phyloP scores from a whole-genome alignment of 2,329 filamentous ascomycete genomes.

The Fusarium citri region DNA sequence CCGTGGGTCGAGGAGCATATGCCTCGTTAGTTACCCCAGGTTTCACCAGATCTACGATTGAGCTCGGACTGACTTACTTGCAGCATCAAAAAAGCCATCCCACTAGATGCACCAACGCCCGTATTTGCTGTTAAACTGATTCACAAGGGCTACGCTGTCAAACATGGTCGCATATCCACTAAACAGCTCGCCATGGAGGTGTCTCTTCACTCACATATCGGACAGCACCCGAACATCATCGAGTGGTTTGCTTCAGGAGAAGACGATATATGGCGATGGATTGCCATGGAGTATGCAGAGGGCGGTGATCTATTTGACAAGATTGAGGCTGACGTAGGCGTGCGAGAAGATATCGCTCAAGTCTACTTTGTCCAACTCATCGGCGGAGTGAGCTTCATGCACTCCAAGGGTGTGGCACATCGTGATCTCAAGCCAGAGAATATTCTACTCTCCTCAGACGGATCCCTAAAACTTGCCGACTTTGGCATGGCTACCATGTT shows the following conservation, averaged over 20 bases:
- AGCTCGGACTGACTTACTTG: constrained; percentile 13
- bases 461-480: constrained; percentile 93
- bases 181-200: constrained; percentile 95
- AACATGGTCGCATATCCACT: constrained; percentile 85
- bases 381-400: constrained; percentile 92
- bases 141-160: constrained; percentile 93
- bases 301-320: constrained; percentile 99
- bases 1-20: constrained; percentile 96
- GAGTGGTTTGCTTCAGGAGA: constrained; percentile 91
- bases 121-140: constrained; percentile 99
- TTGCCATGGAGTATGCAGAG: constrained; percentile 96
- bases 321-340: constrained; percentile 96
- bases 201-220: constrained; percentile 87
- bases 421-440: constrained; percentile 95
- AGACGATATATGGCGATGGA: constrained; percentile 91
- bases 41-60: constrained; percentile 3
- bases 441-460: constrained; percentile 85
- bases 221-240: constrained; percentile 92
- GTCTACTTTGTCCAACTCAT: constrained; percentile 95
- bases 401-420: constrained; percentile 94
- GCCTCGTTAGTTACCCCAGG: constrained; percentile 76
- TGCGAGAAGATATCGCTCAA: constrained; percentile 94
- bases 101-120: constrained; percentile 74
- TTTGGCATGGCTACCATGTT: constrained; percentile 97
- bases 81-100: constrained; percentile 93